Percentiles rank a stretch among this genome's conserved stretches.
Conservation (phyloP, 2,329 filamentous ascomycete genomes). For the Fusarium azukiicola region DNA sequence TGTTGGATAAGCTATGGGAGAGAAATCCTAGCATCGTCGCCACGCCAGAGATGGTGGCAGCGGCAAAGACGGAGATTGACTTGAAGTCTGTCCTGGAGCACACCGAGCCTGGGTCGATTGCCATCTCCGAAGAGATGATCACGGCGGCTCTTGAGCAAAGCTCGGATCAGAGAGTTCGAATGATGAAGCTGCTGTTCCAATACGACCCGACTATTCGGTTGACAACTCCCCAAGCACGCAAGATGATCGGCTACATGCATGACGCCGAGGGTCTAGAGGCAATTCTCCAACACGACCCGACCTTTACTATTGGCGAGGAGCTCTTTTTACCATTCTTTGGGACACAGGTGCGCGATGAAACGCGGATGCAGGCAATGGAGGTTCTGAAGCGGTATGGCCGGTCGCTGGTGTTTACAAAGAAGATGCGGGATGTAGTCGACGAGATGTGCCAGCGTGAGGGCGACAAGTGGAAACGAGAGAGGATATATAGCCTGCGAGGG, state of each 20-base stretch:
- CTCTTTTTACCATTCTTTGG: slow-evolving; percentile 23
- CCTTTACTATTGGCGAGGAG: background rate
- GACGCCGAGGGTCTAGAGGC: background rate
- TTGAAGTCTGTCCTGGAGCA: background rate
- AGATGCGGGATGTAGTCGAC: slow-evolving; percentile 10
- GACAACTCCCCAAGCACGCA: background rate
- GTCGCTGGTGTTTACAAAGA: slow-evolving; percentile 11
- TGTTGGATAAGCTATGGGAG: background rate
- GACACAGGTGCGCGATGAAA: background rate
- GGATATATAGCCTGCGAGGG: background rate
- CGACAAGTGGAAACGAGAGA: background rate
- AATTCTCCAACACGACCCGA: background rate
- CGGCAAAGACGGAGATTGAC: background rate
- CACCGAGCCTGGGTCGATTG: background rate
- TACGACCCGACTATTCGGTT: background rate
- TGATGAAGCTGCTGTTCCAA: background rate
- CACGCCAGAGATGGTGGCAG: background rate
- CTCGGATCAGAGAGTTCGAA: background rate
- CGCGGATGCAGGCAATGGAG: background rate
- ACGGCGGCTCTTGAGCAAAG: background rate
- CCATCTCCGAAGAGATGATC: background rate
- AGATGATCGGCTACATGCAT: background rate
- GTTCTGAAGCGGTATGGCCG: background rate
- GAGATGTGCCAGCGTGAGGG: background rate
- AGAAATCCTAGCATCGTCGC: background rate